These are phyloP conservation scores for Talaromyces pinophilus DNA, from an alignment of 2,329 filamentous ascomycete species.

Conservation along the genomic window DNA sequence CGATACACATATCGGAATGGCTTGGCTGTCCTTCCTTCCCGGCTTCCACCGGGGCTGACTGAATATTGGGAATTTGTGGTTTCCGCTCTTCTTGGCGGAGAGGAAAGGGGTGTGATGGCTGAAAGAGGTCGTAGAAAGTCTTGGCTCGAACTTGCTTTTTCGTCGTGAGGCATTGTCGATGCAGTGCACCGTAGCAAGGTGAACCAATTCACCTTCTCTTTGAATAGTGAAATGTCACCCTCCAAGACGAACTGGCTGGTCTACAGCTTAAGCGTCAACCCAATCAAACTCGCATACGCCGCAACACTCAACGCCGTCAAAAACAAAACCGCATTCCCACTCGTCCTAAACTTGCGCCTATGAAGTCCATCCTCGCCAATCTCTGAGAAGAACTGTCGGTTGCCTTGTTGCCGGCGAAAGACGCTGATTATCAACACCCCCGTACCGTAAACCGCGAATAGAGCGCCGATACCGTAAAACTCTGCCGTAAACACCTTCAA, in stretches of 20 bases:
- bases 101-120: neutral
- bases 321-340: slow-evolving; percentile 65
- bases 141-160: slow-evolving; percentile 4
- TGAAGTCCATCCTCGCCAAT: slow-evolving; percentile 60
- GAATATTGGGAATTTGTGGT: neutral
- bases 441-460: slow-evolving; percentile 89
- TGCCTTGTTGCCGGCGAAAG: slow-evolving; percentile 86
- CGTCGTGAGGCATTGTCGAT: neutral
- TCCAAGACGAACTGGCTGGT: neutral
- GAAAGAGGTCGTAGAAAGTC: slow-evolving; percentile 8
- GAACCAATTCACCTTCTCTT: neutral
- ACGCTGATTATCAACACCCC: slow-evolving; percentile 80
- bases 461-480: slow-evolving; percentile 94
- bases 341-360: slow-evolving; percentile 64
- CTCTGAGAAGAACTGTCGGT: slow-evolving; percentile 80
- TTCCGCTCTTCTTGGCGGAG: slow-evolving; percentile 14
- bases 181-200: neutral
- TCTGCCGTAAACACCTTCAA: slow-evolving; percentile 95
- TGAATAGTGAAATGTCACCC: neutral
- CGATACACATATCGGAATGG: slow-evolving; percentile 17
- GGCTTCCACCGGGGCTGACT: neutral
- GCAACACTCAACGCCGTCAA: slow-evolving; percentile 63
- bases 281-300: slow-evolving; percentile 62
- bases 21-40: slow-evolving; percentile 14
- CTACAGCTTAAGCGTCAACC: slow-evolving; percentile 56